phyloP scores from a whole-genome alignment of 192 early-diverging fungal species.

The Allomyces macrogynus region DNA sequence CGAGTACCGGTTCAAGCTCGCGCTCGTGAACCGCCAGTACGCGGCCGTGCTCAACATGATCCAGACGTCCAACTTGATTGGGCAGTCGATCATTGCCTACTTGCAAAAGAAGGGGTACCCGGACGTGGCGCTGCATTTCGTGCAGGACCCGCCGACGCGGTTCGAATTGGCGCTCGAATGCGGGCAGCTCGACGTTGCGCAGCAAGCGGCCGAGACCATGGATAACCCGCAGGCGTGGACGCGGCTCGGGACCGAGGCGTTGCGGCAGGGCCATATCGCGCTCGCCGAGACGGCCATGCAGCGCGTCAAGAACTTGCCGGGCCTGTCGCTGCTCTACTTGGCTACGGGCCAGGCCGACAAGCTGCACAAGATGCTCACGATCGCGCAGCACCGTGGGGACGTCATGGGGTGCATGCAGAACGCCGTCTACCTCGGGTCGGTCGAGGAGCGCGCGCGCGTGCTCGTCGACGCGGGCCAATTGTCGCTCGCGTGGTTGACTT shows the following conservation, averaged over 20 bases:
- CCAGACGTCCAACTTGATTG: slow-evolving; percentile 83
- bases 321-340: slow-evolving; percentile 87
- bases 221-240: slow-evolving; percentile 79
- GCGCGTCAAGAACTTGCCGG: slow-evolving; percentile 73
- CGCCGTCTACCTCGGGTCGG: slow-evolving; percentile 75
- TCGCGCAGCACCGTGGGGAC: slow-evolving; percentile 67
- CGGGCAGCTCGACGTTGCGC: slow-evolving; percentile 84
- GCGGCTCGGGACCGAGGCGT: slow-evolving; percentile 68
- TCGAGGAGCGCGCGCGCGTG: slow-evolving; percentile 70
- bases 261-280: slow-evolving; percentile 66
- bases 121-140: slow-evolving; percentile 96
- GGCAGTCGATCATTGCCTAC: slow-evolving; percentile 97
- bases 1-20: slow-evolving; percentile 94
- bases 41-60: slow-evolving; percentile 93
- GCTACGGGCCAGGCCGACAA: slow-evolving; percentile 82
- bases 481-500: slow-evolving; percentile 79
- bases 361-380: slow-evolving; percentile 83
- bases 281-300: slow-evolving; percentile 83
- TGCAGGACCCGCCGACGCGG: slow-evolving; percentile 84
- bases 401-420: slow-evolving; percentile 83
- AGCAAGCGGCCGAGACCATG: slow-evolving; percentile 82
- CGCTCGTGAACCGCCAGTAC: slow-evolving; percentile 75
- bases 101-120: slow-evolving; percentile 98
- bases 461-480: slow-evolving; percentile 74
- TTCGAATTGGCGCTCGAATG: slow-evolving; percentile 94